A percentile compares a stretch with the other conserved stretches of the same genome.
Evolutionary conservation across 306 rosid genomes (phyloP).

Genomic region (Acacia acuminata): DNA sequence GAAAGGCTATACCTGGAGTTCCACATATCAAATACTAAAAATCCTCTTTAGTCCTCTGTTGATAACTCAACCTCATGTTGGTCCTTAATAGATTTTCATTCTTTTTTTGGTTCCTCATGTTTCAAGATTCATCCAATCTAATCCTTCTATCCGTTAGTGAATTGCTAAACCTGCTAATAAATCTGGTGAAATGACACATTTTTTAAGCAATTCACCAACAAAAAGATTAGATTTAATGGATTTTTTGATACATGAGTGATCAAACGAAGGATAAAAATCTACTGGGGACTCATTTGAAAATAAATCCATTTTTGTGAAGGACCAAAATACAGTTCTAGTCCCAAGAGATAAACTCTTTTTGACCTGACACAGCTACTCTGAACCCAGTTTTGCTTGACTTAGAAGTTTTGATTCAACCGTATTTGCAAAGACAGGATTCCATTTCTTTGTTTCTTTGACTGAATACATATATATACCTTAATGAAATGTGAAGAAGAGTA

Average conservation of each 20-base stretch:
- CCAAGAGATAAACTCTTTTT: neutral
- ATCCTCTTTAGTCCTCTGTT: neutral
- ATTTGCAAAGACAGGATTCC: slow-evolving; percentile 27
- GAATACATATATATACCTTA: slow-evolving; percentile 37
- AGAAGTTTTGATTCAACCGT: slow-evolving; percentile 40
- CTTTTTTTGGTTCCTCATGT: neutral
- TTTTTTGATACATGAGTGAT: neutral
- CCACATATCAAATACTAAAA: slow-evolving; percentile 22
- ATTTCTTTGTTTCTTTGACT: slow-evolving; percentile 41
- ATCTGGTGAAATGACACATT: neutral
- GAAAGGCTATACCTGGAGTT: slow-evolving; percentile 29
- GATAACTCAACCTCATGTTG: neutral
- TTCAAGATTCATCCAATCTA: neutral
- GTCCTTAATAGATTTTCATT: neutral
- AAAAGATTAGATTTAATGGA: neutral
- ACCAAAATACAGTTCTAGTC: neutral
- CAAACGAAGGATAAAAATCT: neutral
- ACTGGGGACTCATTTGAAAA: neutral
- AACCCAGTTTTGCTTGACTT: slow-evolving; percentile 37
- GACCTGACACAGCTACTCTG: slow-evolving; percentile 12
- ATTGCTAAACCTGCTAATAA: neutral
- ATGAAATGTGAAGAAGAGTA: neutral
- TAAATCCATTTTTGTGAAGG: slow-evolving; percentile 2
- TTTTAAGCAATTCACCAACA: neutral
- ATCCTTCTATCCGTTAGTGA: neutral